These are phyloP conservation scores for Luffa acutangula DNA, from an alignment of 306 rosid species.

Conservation along the genomic window DNA sequence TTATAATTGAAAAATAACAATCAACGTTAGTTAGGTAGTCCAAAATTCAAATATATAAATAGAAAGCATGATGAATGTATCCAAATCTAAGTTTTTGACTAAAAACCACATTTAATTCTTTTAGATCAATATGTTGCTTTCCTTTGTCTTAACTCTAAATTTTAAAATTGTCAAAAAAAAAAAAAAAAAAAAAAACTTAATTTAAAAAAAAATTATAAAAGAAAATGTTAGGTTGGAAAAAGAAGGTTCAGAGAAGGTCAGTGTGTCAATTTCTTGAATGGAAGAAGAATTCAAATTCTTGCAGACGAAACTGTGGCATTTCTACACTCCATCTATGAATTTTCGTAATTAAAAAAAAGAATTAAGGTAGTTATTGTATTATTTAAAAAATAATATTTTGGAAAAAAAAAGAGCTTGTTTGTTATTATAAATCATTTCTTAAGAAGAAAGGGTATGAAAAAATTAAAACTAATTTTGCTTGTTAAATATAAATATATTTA, in stretches of 20 bases:
- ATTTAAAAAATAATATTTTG: too few species aligned
- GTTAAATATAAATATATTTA: not conserved
- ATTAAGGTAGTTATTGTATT: not conserved
- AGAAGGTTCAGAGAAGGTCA: not conserved
- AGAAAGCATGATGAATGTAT: not conserved
- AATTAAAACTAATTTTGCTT: not conserved
- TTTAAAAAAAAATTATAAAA: not conserved
- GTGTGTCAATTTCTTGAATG: not conserved
- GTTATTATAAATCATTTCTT: not conserved
- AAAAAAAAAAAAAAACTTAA: too few species aligned
- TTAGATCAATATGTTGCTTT: not conserved
- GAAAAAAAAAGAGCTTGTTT: not conserved
- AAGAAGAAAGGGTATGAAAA: not conserved
- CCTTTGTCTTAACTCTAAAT: not conserved
- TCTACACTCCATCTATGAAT: not conserved
- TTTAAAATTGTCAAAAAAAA: not conserved
- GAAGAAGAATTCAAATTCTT: not conserved
- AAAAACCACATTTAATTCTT: not conserved
- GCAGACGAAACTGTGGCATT: not conserved
- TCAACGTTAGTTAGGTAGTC: not conserved
- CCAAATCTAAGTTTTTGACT: not conserved
- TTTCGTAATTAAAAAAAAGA: too few species aligned
- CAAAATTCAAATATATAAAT: not conserved
- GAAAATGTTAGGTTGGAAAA: not conserved
- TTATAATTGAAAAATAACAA: not conserved